Evolutionary conservation across 2,329 filamentous ascomycete species (phyloP).

Genomic region (Stagonosporopsis rhizophila): DNA sequence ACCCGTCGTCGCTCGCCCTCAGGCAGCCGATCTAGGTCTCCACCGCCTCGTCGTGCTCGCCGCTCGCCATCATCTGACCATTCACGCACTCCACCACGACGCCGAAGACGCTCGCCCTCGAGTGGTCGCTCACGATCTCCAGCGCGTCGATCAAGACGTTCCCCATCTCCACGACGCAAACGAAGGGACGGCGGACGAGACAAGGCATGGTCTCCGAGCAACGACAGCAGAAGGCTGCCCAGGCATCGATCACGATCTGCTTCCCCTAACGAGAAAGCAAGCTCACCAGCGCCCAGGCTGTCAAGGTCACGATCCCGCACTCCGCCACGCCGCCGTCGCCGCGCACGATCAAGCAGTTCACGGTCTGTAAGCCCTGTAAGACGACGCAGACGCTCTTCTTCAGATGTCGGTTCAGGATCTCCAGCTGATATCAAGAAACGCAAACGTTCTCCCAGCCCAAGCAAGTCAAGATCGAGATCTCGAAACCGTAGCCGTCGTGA

Average conservation of each 20-base stretch:
- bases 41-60: constrained; percentile 35
- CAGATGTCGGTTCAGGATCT: constrained; percentile 52
- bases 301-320: constrained; percentile 44
- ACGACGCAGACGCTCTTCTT: constrained; percentile 55
- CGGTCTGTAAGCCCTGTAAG: constrained; percentile 51
- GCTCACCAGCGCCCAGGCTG: constrained; percentile 62
- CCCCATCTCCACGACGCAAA: constrained; percentile 35
- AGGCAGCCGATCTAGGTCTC: constrained; percentile 36
- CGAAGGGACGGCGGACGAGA: constrained; percentile 28
- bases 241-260: constrained; percentile 57
- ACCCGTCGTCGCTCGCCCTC: constrained; percentile 47
- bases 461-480: constrained; percentile 46
- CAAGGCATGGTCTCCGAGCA: constrained; percentile 42
- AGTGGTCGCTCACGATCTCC: constrained; percentile 45
- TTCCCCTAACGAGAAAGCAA: constrained; percentile 57
- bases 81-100: constrained; percentile 52
- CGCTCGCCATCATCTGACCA: constrained; percentile 40
- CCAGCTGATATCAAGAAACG: constrained; percentile 60
- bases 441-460: constrained; percentile 52
- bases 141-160: constrained; percentile 29
- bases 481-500: constrained; percentile 27
- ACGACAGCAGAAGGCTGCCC: constrained; percentile 38
- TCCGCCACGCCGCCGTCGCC: constrained; percentile 46
- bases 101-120: constrained; percentile 41
- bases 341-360: constrained; percentile 47